A percentile compares a stretch with the other conserved stretches of the same genome.
Evolutionary conservation across 2,329 filamentous ascomycete species (phyloP).

Genomic region (Aspergillus amoenus): DNA sequence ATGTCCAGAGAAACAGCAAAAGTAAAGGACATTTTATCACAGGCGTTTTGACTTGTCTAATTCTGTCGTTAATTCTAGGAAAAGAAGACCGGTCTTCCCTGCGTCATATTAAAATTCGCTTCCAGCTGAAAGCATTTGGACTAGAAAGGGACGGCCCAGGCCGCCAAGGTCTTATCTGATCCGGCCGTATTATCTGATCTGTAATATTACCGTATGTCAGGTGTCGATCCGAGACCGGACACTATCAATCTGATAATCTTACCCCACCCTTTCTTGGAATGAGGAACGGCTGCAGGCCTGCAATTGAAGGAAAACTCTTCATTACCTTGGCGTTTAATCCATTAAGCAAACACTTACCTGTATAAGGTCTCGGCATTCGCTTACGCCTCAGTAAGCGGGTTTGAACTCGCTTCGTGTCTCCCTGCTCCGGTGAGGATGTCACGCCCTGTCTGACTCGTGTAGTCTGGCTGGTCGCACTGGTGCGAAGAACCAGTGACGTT

Average conservation of each 20-base stretch:
- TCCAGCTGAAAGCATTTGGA: too few species aligned
- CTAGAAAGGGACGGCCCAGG: background rate
- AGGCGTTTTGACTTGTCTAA: too few species aligned
- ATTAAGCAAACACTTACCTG: too few species aligned
- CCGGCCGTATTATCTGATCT: background rate
- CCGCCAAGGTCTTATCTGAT: background rate
- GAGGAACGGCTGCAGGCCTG: too few species aligned
- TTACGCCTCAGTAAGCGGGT: background rate
- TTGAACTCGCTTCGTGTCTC: background rate
- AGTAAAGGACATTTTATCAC: too few species aligned
- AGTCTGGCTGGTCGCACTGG: background rate
- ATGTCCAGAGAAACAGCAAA: too few species aligned
- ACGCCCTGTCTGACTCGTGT: background rate
- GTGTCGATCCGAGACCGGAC: background rate
- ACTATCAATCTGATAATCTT: slow-evolving; percentile 1
- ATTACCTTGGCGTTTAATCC: background rate
- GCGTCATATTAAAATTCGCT: too few species aligned
- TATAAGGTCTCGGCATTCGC: background rate
- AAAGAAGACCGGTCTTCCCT: too few species aligned
- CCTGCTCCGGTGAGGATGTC: background rate
- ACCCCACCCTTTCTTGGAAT: background rate
- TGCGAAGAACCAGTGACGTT: too few species aligned
- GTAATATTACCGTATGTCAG: background rate
- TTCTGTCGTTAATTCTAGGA: too few species aligned
- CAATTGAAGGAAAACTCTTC: background rate